A percentile compares a stretch with the other conserved stretches of the same genome.
Evolutionary conservation across 352 stramenopile species (phyloP).

Genomic region (Phytophthora pini): DNA sequence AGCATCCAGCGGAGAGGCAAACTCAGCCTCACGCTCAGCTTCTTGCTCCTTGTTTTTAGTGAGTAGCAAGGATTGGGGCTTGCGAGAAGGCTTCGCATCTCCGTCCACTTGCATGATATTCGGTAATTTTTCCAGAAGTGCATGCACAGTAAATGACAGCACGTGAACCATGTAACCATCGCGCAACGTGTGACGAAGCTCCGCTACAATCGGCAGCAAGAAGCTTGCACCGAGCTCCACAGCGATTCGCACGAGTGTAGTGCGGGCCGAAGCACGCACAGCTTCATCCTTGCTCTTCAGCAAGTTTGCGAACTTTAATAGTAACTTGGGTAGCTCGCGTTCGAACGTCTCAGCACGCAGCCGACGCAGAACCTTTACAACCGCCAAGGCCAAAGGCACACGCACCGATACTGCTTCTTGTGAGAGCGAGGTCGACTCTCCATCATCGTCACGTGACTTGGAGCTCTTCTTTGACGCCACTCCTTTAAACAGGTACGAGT

Average conservation of each 20-base stretch:
- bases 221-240: constrained; percentile 89
- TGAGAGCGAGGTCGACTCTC: constrained; percentile 43
- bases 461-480: constrained; percentile 77
- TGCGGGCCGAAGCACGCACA: constrained; percentile 90
- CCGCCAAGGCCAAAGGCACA: constrained; percentile 93
- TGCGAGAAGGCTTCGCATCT: constrained; percentile 33
- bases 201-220: constrained; percentile 84
- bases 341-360: constrained; percentile 92
- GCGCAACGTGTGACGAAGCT: constrained; percentile 83
- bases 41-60: constrained; percentile 35
- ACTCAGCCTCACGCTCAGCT: constrained; percentile 33
- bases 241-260: constrained; percentile 96
- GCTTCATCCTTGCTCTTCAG: constrained; percentile 93
- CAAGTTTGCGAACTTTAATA: constrained; percentile 91
- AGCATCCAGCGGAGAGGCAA: constrained; percentile 73
- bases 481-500: constrained; percentile 88
- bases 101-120: constrained; percentile 58
- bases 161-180: constrained; percentile 90
- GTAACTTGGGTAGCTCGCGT: constrained; percentile 93
- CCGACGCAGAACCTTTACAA: constrained; percentile 97
- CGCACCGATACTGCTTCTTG: constrained; percentile 71
- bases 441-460: constrained; percentile 57
- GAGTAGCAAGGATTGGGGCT: constrained; percentile 28
- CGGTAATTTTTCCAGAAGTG: constrained; percentile 81
- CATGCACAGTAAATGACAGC: constrained; percentile 87